Base-by-base conservation (phyloP, 2,329 filamentous ascomycete genomes). In the Alternaria novae-zelandiae region DNA sequence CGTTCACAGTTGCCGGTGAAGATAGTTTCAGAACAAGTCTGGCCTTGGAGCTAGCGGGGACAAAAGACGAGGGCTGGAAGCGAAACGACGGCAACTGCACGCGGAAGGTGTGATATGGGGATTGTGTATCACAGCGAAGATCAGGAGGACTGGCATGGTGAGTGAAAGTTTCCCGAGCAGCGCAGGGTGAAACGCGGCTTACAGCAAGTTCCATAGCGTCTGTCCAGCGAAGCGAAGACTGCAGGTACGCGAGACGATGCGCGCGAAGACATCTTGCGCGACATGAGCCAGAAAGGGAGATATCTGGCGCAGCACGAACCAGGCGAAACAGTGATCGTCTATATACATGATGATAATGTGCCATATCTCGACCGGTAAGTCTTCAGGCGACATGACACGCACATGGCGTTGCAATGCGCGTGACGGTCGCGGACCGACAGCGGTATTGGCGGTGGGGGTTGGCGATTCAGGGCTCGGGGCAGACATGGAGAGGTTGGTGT, bases 301-400 rank as follows among this genome's bases (percentile, higher is more conserved):
- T 15, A 67, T 65, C 26, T 67, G 67, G 63, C 69, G 68, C 58
- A 74, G 50, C 54, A 70, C 58, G 41, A 66, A 67, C 67, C 68
- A 71, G 32, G 63, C 67, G 54, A 72, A 71, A 65, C 69, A 69
- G 49, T 57, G 59, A 65, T 69, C 62, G 59, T 67, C 63, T 21
- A 71, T 47, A 30, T 49, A 44, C 30, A 53, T 51, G 53, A 73
- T 62, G 56, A 68, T 65, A 28, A 64, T 53, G 25, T 63, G 54
- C 64, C 64, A 73, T 11, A 73, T 53, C 30, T 69, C 70, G 15
- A 59, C 46, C 21, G 71, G 69, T 43, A 72, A 64, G 41, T 36
- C 45, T 45, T 65, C 50, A 53, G 47, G 45, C 53, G 57, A 57
- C 60, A 64, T 64, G 44, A 44, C 57, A 64, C 43, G 15, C 21